Evolutionary conservation across 495 filamentous ascomycete genomes (phyloP), one percentile per base, ranked within the genome.

Genomic region (Xylaria castorea): DNA sequence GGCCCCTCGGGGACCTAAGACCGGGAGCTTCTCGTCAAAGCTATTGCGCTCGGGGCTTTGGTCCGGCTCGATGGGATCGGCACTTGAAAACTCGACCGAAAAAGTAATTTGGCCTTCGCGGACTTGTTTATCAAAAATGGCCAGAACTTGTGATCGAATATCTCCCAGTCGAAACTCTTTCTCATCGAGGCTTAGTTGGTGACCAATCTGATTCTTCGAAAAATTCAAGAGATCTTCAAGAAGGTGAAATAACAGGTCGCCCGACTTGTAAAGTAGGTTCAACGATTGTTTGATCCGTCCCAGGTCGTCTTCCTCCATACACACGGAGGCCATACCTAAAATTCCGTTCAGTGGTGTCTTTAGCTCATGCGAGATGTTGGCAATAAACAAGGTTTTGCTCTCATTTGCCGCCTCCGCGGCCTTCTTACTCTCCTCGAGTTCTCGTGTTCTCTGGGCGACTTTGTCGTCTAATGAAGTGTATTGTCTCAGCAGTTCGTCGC

Each of bases 311-410:
- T 97, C 94, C 68, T 92, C 91, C 93, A 97, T 94, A 77, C 92
- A 96, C 1, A 96, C 92, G 0, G 94, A 92, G 74, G 90, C 93
- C 94, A 97, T 97, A 63, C 95, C 95, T 40, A 98, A 83, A 74
- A 98, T 97, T 3, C 93, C 95, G 77, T 98, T 98, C 30, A 97
- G 81, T 0, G 95, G 95, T 2, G 95, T 97, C 79, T 97, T 94
- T 18, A 98, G 85, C 79, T 97, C 95, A 77, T 98, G 95, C 4
- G 94, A 97, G 36, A 98, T 97, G 75, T 98, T 98, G 38, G 95
- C 95, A 73, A 98, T 95, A 80, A 98, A 98, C 32, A 97, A 81
- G 8, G 95, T 97, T 82, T 98, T 97, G 84, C 93, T 96, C 80
- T 97, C 92, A 75, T 97, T 97, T 9, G 95, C 95, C 18, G 92